These are phyloP conservation scores for Prunus kanzakura DNA, from an alignment of 306 rosid species.

Conservation along the genomic window DNA sequence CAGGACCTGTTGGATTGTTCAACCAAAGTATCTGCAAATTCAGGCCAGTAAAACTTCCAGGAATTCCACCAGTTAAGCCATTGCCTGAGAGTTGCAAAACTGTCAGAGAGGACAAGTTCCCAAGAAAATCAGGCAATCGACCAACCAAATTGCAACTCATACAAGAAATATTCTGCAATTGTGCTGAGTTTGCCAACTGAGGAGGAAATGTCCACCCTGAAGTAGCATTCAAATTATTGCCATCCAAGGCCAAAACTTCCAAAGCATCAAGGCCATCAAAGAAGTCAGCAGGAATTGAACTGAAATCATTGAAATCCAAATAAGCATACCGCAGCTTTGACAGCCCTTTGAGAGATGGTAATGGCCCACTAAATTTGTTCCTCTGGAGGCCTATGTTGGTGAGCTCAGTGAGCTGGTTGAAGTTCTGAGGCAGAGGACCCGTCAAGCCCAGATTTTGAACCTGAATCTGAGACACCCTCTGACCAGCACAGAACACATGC, in stretches of 20 bases:
- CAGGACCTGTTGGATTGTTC: slow-evolving; percentile 59
- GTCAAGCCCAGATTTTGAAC: slow-evolving; percentile 52
- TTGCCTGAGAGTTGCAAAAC: slow-evolving; percentile 63
- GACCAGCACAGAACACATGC: slow-evolving; percentile 50
- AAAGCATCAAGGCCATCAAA: slow-evolving; percentile 55
- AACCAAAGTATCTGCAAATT: slow-evolving; percentile 62
- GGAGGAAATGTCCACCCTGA: slow-evolving; percentile 71
- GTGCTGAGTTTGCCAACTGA: slow-evolving; percentile 39
- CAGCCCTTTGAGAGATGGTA: slow-evolving; percentile 67
- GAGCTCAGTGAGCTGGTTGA: slow-evolving; percentile 64
- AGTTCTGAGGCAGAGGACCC: slow-evolving; percentile 66
- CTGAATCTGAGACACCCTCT: slow-evolving; percentile 74
- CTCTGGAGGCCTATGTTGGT: slow-evolving; percentile 74
- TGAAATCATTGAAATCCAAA: slow-evolving; percentile 66
- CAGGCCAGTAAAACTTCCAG: slow-evolving; percentile 32
- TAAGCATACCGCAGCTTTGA: slow-evolving; percentile 41
- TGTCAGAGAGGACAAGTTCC: slow-evolving; percentile 52
- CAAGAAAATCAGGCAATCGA: slow-evolving; percentile 70
- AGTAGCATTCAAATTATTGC: slow-evolving; percentile 48
- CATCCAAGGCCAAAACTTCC: slow-evolving; percentile 76
- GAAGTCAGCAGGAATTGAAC: slow-evolving; percentile 70
- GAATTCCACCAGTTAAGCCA: slow-evolving; percentile 51
- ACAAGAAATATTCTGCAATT: slow-evolving; percentile 65
- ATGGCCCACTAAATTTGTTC: slow-evolving; percentile 56
- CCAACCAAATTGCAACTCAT: slow-evolving; percentile 65